Percentiles rank a stretch among this genome's conserved stretches.
These are phyloP conservation scores for Komagataella phaffii DNA, from an alignment of 805 yeast genomes.

Conservation along the genomic window DNA sequence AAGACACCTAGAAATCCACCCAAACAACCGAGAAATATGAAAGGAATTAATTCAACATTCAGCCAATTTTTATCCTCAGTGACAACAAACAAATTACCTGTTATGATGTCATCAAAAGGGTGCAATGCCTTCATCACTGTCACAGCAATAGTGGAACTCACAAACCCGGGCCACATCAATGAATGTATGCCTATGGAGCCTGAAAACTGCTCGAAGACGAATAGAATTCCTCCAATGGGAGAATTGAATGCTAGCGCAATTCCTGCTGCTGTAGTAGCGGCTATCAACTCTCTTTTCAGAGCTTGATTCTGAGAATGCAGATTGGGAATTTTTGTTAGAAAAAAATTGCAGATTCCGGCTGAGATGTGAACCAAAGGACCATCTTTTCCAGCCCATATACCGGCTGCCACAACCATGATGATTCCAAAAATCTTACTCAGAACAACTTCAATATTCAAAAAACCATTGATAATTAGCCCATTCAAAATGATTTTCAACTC, in stretches of 20 bases:
- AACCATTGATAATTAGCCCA: constrained; percentile 44
- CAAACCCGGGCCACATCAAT: constrained; percentile 75
- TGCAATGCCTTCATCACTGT: constrained; percentile 39
- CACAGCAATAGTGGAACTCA: constrained; percentile 64
- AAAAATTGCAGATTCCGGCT: constrained; percentile 36
- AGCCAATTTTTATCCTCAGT: constrained; percentile 64
- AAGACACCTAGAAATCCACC: constrained; percentile 59
- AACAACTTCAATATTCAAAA: constrained; percentile 40
- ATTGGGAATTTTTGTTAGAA: constrained; percentile 15
- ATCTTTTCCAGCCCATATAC: constrained; percentile 76
- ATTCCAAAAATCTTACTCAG: constrained; percentile 43
- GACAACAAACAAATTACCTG: constrained; percentile 39
- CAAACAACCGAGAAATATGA: constrained; percentile 49
- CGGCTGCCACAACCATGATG: constrained; percentile 56
- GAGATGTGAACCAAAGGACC: constrained; percentile 80
- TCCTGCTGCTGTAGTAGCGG: constrained; percentile 77
- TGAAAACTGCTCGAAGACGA: constrained; percentile 57
- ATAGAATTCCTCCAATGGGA: constrained; percentile 80
- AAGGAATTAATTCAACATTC: constrained; percentile 56
- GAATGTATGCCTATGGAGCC: constrained; percentile 49
- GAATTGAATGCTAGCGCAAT: constrained; percentile 77
- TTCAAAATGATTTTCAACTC: constrained; percentile 58
- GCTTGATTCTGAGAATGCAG: constrained; percentile 31
- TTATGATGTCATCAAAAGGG: constrained; percentile 31
- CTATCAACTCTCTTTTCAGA: constrained; percentile 45